Evolutionary conservation across 2,329 filamentous ascomycete species (phyloP), one percentile per base, ranked within the genome.

Genomic region (Harringtonia aguacate): DNA sequence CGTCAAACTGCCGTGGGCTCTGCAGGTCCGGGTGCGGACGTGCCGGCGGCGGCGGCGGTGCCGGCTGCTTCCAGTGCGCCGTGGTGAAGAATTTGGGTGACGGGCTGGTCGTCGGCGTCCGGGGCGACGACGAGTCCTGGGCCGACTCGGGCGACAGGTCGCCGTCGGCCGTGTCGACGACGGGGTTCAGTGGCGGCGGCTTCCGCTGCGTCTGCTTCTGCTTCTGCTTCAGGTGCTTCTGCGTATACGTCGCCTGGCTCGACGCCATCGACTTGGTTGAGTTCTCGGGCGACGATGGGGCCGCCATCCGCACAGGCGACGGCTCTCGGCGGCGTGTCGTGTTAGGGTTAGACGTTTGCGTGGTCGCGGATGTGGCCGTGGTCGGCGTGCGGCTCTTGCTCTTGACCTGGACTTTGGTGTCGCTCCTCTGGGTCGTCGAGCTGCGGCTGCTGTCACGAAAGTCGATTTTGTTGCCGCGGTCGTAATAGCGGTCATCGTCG

Each of bases 41-140:
- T 33, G 62, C 63, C 5, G 71, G 68, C 41, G 77, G 77, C 27
- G 68, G 70, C 10, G 70, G 68, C 41, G 77, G 77, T 24, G 68
- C 70, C 10, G 70, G 66, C 2, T 68, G 64, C 45, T 74, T 50
- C 48, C 48, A 50, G 24, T 50, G 46, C 20, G 31, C 22, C 13
- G 41, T 31, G 3, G 45, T 29, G 10, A 41, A 51, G 33, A 51
- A 51, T 21, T 34, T 41, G 13, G 49, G 49, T 21, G 45, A 45
- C 1, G 22, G 31, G 27, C 48, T 44, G 2, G 46, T 72, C 0
- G 72, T 79, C 4, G 78, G 77, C 10, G 78, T 81, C 56, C 67
- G 73, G 2, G 77, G 77, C 14, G 77, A 81, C 10, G 77, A 81
- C 0, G 75, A 69, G 48, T 73, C 68, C 53, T 68, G 63, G 9